A percentile compares a stretch with the other conserved stretches of the same genome.
phyloP scores from a whole-genome alignment of 331 rosid species.

The Pyrus hybrid region DNA sequence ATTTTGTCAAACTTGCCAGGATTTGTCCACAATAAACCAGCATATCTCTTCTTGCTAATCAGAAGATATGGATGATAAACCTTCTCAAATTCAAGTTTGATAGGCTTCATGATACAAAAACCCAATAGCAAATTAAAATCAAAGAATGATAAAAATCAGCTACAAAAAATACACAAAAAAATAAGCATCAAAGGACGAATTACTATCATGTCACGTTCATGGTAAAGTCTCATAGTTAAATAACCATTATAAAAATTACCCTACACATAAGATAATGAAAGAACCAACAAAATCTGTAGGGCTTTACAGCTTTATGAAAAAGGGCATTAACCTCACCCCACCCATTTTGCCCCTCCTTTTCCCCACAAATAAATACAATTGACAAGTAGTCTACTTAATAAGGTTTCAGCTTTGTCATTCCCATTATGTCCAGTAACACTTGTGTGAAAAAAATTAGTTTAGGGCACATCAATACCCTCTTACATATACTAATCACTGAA shows the following conservation, averaged over 20 bases:
- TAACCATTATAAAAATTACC: background rate
- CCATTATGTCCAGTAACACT: background rate
- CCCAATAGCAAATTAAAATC: background rate
- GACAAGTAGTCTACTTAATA: background rate
- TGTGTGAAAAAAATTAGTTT: background rate
- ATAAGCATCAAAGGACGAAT: background rate
- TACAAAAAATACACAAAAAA: background rate
- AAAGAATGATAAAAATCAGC: background rate
- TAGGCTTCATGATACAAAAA: slow-evolving; percentile 61
- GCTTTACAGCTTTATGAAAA: background rate
- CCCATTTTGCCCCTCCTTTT: background rate
- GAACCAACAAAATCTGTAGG: background rate
- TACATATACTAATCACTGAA: background rate
- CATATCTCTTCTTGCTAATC: slow-evolving; percentile 97
- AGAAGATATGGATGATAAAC: slow-evolving; percentile 87
- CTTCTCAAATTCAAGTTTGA: slow-evolving; percentile 96
- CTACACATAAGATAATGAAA: background rate
- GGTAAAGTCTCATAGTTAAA: background rate
- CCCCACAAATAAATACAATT: background rate
- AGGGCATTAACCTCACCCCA: background rate
- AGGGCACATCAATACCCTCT: background rate
- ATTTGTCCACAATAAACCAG: slow-evolving; percentile 92
- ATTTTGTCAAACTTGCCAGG: slow-evolving; percentile 77
- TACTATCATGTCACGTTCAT: background rate
- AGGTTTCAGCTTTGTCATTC: background rate